phyloP scores from a whole-genome alignment of 2,329 filamentous ascomycete species.

The Pyrenochaeta sp. region DNA sequence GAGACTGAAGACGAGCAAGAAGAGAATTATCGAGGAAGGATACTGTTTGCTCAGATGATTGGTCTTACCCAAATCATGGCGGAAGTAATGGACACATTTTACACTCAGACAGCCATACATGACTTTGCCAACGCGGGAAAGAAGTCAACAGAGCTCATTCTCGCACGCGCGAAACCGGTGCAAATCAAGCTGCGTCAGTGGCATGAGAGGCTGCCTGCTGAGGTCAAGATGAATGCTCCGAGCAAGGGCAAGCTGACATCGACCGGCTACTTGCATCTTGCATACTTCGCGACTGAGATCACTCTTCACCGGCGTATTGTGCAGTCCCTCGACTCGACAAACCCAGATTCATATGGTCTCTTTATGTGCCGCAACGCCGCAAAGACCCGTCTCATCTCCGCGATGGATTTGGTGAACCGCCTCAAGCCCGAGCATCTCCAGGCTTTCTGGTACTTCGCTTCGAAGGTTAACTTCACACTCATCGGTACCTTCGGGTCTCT shows the following conservation, averaged over 20 bases:
- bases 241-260: slow-evolving; percentile 55
- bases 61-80: slow-evolving; percentile 77
- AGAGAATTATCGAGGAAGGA: slow-evolving; percentile 72
- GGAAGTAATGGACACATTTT: slow-evolving; percentile 84
- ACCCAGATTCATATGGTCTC: slow-evolving; percentile 78
- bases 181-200: slow-evolving; percentile 85
- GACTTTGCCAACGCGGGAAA: slow-evolving; percentile 71
- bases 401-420: slow-evolving; percentile 97
- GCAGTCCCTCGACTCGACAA: slow-evolving; percentile 70
- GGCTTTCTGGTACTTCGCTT: slow-evolving; percentile 93
- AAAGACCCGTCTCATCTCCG: slow-evolving; percentile 91
- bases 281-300: slow-evolving; percentile 94
- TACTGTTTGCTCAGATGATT: slow-evolving; percentile 79
- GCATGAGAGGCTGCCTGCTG: slow-evolving; percentile 74
- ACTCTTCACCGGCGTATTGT: slow-evolving; percentile 92
- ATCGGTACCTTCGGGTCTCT: slow-evolving; percentile 94
- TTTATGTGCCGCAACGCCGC: slow-evolving; percentile 94
- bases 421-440: slow-evolving; percentile 84
- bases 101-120: slow-evolving; percentile 78
- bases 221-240: slow-evolving; percentile 69
- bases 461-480: slow-evolving; percentile 89
- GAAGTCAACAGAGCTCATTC: slow-evolving; percentile 75
- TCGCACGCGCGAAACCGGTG: slow-evolving; percentile 80
- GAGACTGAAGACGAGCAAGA: slow-evolving; percentile 64
- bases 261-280: slow-evolving; percentile 78